Evolutionary conservation across 2,329 filamentous ascomycete species (phyloP), one percentile per base, ranked within the genome.

Genomic region (Neophaeococcomyces mojaviensis): DNA sequence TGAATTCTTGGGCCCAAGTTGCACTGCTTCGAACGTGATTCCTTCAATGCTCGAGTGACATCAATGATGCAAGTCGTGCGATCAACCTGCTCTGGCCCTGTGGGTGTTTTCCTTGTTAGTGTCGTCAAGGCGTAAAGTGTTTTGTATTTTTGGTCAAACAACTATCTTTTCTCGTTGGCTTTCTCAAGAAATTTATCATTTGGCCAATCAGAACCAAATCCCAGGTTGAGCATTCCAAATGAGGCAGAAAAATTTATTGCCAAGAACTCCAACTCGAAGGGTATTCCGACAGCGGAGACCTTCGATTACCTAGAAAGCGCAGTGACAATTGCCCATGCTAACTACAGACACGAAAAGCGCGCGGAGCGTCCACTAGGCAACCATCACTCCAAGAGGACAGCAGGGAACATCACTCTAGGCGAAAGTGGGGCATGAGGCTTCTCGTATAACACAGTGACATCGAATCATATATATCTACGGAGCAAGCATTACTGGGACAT

Each of bases 201-300:
- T 34, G 19, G 18, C 16, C 39, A 18, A 43, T 33, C 33, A 34
- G 15, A 7, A 34, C 24, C 13, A 19, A 28, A 31, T 34, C 20
- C 28, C 4, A 7, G 12, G 28, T 13, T 6, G 22, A 15, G n/a
- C 19, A 22, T 36, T 44, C 41, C 41, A 32, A 37, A 44, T 26
- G 22, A 44, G 41, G 41, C 13, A 44, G 19, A 44, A 41, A 44
- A 36, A 19, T 44, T 44, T 31, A 15, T 30, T 44, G 41, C 41
- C 41, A 44, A 44, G 41, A 12, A 20, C 9, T 7, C 32, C 32
- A 22, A 26, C 28, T 28, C 24, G n/a, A 28, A 28, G 24, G 10
- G 24, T 28, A 10, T 28, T 10, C 24, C 24, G 24, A 28, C 24
- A 28, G 24, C 24, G 24, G 24, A 28, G 24, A 28, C 24, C 10